A percentile compares a stretch with the other conserved stretches of the same genome.
Conservation (phyloP, 352 stramenopile species). For the Detonula confervacea region DNA sequence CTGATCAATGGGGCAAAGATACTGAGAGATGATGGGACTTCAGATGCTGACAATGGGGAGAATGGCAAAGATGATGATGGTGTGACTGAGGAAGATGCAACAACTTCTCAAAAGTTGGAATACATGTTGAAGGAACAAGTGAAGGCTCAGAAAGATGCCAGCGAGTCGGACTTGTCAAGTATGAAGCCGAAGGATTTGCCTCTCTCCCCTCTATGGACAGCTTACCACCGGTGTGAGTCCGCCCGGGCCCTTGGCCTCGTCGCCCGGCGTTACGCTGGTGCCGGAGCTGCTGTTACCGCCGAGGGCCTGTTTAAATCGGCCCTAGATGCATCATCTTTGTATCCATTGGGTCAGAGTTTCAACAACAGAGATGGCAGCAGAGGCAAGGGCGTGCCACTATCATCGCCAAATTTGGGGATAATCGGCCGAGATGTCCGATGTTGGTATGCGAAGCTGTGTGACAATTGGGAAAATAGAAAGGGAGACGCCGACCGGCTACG, state of each 20-base stretch:
- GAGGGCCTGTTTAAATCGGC: conserved; percentile 81
- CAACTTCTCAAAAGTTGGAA: conserved; percentile 18
- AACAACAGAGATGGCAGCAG: background rate
- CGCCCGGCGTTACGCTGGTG: conserved; percentile 67
- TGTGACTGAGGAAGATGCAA: conserved; percentile 11
- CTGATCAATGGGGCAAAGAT: conserved; percentile 45
- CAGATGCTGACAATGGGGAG: background rate
- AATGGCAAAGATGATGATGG: background rate
- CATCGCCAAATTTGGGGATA: conserved; percentile 46
- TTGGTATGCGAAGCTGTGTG: conserved; percentile 67
- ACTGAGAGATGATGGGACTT: conserved; percentile 5
- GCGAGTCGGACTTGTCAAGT: background rate
- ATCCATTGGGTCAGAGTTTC: conserved; percentile 44
- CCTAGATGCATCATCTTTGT: conserved; percentile 48
- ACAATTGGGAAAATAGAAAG: conserved; percentile 75
- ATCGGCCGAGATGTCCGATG: conserved; percentile 57
- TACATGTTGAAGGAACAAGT: conserved; percentile 25
- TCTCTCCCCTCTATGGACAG: conserved; percentile 35
- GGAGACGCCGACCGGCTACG: conserved; percentile 61
- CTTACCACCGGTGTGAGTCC: conserved; percentile 42
- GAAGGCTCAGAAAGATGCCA: conserved; percentile 1
- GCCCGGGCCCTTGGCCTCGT: conserved; percentile 60
- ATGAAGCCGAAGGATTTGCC: conserved; percentile 15
- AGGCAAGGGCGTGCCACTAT: conserved; percentile 38
- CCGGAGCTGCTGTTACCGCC: conserved; percentile 70